Evolutionary conservation across 257 asterid genomes (phyloP).

Genomic region (Solanum piurae): DNA sequence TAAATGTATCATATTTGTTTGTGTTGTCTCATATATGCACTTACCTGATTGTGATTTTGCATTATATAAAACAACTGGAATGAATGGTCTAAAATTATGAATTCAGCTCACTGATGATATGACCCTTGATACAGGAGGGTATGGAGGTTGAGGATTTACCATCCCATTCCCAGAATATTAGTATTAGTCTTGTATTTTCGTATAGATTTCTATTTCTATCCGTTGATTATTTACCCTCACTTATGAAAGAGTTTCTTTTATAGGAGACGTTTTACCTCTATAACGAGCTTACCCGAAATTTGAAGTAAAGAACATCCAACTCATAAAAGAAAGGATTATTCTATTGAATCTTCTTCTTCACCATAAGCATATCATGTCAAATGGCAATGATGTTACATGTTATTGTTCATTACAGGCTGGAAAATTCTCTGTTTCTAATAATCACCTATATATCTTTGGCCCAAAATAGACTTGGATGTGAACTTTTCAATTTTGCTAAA

Average conservation of each 20-base stretch:
- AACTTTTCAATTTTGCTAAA: background rate
- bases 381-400: background rate
- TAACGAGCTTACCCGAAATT: background rate
- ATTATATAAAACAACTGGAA: background rate
- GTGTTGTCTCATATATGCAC: background rate
- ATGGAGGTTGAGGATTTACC: background rate
- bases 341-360: background rate
- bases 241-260: background rate
- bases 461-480: background rate
- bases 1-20: background rate
- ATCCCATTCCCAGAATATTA: background rate
- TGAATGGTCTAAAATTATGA: background rate
- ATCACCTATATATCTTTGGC: background rate
- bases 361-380: background rate
- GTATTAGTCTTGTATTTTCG: background rate
- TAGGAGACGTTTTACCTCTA: background rate
- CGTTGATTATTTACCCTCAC: background rate
- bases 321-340: background rate
- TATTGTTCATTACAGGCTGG: constrained; percentile 16
- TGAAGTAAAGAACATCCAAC: background rate
- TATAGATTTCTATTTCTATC: background rate
- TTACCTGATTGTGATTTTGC: background rate
- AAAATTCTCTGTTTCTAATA: constrained; percentile 4
- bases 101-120: background rate
- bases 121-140: background rate